Conservation (phyloP, 129 eudicot species). For the Mikania micrantha region DNA sequence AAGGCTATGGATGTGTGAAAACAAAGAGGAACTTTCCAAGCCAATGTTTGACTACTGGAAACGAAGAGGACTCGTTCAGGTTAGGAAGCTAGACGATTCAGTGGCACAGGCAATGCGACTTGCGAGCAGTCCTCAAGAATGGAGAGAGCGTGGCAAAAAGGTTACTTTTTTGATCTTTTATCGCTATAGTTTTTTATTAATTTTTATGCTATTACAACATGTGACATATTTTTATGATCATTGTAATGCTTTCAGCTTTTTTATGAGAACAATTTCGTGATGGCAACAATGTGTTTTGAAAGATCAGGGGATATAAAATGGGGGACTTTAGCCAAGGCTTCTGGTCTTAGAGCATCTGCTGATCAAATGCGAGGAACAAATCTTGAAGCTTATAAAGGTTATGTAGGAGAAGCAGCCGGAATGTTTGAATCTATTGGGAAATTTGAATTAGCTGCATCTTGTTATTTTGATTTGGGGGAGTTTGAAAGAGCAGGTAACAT, state of each 20-base stretch:
- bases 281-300: constrained; percentile 88
- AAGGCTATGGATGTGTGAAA: constrained; percentile 82
- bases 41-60: constrained; percentile 85
- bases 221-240: neutral
- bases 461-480: constrained; percentile 62
- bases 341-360: constrained; percentile 50
- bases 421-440: constrained; percentile 55
- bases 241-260: constrained; percentile 41
- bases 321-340: constrained; percentile 67
- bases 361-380: constrained; percentile 38
- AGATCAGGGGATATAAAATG: constrained; percentile 63
- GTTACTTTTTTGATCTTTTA: constrained; percentile 16
- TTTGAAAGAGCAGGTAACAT: constrained; percentile 61
- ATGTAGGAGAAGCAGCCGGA: constrained; percentile 60
- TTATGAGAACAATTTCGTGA: constrained; percentile 58
- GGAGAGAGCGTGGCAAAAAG: constrained; percentile 67
- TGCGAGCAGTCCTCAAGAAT: constrained; percentile 75
- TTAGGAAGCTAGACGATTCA: constrained; percentile 54
- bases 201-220: neutral
- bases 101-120: constrained; percentile 72
- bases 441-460: constrained; percentile 54
- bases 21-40: constrained; percentile 49
- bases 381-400: constrained; percentile 28
- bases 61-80: constrained; percentile 49
- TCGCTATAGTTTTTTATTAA: neutral